These are phyloP conservation scores for Angomonas deanei DNA, from an alignment of 208 protist genomes.

Conservation along the genomic window DNA sequence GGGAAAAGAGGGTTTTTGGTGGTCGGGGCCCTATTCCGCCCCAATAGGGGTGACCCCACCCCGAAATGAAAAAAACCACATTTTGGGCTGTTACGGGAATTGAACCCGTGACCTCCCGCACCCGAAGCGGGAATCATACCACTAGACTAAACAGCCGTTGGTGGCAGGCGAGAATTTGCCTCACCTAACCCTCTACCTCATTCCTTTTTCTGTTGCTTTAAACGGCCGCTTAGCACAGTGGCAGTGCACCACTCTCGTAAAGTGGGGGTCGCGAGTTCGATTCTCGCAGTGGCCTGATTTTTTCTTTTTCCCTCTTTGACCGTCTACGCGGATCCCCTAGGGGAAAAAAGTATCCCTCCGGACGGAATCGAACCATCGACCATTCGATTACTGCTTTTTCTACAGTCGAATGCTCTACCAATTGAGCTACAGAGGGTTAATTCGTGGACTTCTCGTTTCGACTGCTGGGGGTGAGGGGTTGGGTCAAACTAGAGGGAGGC, in stretches of 20 bases:
- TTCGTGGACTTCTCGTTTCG: background rate
- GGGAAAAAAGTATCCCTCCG: slow-evolving; percentile 26
- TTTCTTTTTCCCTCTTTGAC: slow-evolving; percentile 12
- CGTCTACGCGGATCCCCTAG: background rate
- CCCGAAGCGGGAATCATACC: slow-evolving; percentile 84
- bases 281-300: slow-evolving; percentile 90
- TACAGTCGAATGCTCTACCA: slow-evolving; percentile 37
- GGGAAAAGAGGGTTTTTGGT: too few species aligned
- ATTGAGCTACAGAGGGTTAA: slow-evolving; percentile 31
- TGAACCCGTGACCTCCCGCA: slow-evolving; percentile 82
- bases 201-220: background rate
- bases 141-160: slow-evolving; percentile 75
- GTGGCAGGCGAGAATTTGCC: background rate
- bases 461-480: slow-evolving; percentile 49
- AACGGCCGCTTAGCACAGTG: slow-evolving; percentile 93
- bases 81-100: slow-evolving; percentile 63
- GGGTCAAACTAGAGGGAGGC: slow-evolving; percentile 63
- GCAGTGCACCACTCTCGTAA: slow-evolving; percentile 95
- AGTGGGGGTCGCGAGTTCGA: slow-evolving; percentile 94
- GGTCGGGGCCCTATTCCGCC: too few species aligned
- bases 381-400: slow-evolving; percentile 39
- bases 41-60: too few species aligned
- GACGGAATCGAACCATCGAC: slow-evolving; percentile 65
- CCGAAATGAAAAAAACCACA: slow-evolving; percentile 14
- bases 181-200: background rate